Conservation (phyloP, 352 stramenopile species). For the Peronospora tabacina region DNA sequence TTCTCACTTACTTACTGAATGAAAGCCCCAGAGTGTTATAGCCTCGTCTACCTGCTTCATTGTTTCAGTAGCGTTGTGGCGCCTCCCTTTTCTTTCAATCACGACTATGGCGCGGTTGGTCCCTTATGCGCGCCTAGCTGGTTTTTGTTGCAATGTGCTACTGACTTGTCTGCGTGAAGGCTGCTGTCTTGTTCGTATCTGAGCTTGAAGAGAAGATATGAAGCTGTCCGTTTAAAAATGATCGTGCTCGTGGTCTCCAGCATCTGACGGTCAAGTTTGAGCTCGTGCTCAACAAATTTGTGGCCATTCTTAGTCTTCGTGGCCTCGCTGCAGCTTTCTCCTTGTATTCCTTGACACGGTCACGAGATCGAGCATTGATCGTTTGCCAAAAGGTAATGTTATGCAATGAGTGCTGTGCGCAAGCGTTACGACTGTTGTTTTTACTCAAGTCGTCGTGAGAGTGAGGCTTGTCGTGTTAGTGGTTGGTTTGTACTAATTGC, state of each 20-base stretch:
- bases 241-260: conserved; percentile 85
- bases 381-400: no score
- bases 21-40: conserved; percentile 55
- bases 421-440: no score
- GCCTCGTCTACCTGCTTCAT: conserved; percentile 60
- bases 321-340: conserved; percentile 61
- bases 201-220: conserved; percentile 89
- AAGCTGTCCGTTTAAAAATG: conserved; percentile 82
- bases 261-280: conserved; percentile 93
- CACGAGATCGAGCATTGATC: conserved; percentile 28
- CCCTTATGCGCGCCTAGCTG: conserved; percentile 87
- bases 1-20: conserved; percentile 35
- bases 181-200: conserved; percentile 89
- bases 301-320: conserved; percentile 47
- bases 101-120: conserved; percentile 85
- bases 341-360: conserved; percentile 77
- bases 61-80: conserved; percentile 62
- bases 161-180: conserved; percentile 89
- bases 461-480: no score
- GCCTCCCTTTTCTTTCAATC: conserved; percentile 90
- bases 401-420: no score
- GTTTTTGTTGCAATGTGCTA: conserved; percentile 47
- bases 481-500: no score
- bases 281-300: conserved; percentile 85
- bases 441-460: no score